These are phyloP conservation scores for Alloteropsis semialata DNA, from an alignment of 176 grass and related monocot genomes.

Conservation along the genomic window DNA sequence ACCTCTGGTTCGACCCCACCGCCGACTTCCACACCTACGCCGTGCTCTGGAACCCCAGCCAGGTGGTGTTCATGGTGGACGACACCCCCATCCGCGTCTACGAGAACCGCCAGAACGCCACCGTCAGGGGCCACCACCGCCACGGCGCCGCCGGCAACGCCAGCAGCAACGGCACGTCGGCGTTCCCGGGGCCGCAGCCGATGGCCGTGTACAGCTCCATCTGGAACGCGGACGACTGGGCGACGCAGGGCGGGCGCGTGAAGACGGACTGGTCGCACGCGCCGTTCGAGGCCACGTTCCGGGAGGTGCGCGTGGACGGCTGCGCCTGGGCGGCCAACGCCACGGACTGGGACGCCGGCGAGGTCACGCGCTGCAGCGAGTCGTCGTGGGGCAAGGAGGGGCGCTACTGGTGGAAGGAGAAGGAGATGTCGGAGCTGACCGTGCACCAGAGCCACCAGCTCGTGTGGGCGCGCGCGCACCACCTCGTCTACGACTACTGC, in stretches of 20 bases:
- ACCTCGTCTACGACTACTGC: slow-evolving; percentile 99
- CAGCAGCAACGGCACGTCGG: background rate
- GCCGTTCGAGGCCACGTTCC: slow-evolving; percentile 74
- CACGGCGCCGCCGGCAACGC: background rate
- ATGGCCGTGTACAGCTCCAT: slow-evolving; percentile 97
- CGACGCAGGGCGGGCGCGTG: slow-evolving; percentile 85
- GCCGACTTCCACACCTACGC: slow-evolving; percentile 72
- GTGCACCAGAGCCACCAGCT: slow-evolving; percentile 98
- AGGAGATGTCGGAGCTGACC: slow-evolving; percentile 82
- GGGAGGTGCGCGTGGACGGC: slow-evolving; percentile 69
- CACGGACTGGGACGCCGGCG: slow-evolving; percentile 34
- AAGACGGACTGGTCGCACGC: slow-evolving; percentile 99
- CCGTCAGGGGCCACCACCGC: slow-evolving; percentile 19
- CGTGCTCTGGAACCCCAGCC: slow-evolving; percentile 76
- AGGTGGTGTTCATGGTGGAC: slow-evolving; percentile 94
- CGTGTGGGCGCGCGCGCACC: slow-evolving; percentile 85
- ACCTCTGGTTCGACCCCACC: slow-evolving; percentile 84
- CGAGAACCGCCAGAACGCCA: slow-evolving; percentile 44
- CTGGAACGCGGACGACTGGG: slow-evolving; percentile 99
- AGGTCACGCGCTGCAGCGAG: slow-evolving; percentile 62
- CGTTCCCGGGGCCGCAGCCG: slow-evolving; percentile 73
- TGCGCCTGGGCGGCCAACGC: slow-evolving; percentile 59
- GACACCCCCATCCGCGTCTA: slow-evolving; percentile 90
- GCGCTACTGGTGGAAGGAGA: slow-evolving; percentile 98
- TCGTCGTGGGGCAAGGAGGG: slow-evolving; percentile 77